A percentile compares a stretch with the other conserved stretches of the same genome.
Evolutionary conservation across 768 basidiomycete species (phyloP).

Genomic region (Panaeolus papilionaceus): DNA sequence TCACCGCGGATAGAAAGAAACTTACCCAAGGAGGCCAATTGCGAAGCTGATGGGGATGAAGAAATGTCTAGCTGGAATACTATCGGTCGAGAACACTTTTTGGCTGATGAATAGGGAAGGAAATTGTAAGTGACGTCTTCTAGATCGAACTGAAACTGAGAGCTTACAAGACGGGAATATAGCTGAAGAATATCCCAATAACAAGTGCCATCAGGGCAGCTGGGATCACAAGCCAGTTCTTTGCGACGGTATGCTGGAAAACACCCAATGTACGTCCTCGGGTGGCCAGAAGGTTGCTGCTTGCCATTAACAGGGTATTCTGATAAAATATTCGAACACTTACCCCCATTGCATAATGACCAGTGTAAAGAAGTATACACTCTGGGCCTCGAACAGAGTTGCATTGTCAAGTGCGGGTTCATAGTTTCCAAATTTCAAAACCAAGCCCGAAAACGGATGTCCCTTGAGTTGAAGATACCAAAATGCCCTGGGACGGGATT

Average conservation of each 20-base stretch:
- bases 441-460: slow-evolving; percentile 52
- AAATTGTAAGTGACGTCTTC: background rate
- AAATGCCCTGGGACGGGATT: slow-evolving; percentile 29
- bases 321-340: background rate
- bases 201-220: slow-evolving; percentile 49
- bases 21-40: slow-evolving; percentile 29
- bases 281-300: slow-evolving; percentile 57
- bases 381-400: slow-evolving; percentile 52
- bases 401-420: slow-evolving; percentile 44
- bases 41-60: slow-evolving; percentile 59
- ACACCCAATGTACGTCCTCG: slow-evolving; percentile 60
- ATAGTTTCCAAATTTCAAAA: slow-evolving; percentile 43
- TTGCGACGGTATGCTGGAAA: slow-evolving; percentile 57
- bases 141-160: background rate
- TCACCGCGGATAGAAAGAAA: background rate
- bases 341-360: slow-evolving; percentile 64
- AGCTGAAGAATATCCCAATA: slow-evolving; percentile 51
- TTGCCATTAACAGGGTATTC: background rate
- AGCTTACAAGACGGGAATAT: slow-evolving; percentile 45
- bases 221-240: slow-evolving; percentile 51
- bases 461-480: slow-evolving; percentile 49
- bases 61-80: slow-evolving; percentile 49
- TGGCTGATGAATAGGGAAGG: slow-evolving; percentile 36
- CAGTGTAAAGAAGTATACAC: slow-evolving; percentile 56
- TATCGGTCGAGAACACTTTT: slow-evolving; percentile 54